Base-by-base conservation (phyloP, 371 early-diverging fungal genomes). In the Lichtheimia hyalospora region DNA sequence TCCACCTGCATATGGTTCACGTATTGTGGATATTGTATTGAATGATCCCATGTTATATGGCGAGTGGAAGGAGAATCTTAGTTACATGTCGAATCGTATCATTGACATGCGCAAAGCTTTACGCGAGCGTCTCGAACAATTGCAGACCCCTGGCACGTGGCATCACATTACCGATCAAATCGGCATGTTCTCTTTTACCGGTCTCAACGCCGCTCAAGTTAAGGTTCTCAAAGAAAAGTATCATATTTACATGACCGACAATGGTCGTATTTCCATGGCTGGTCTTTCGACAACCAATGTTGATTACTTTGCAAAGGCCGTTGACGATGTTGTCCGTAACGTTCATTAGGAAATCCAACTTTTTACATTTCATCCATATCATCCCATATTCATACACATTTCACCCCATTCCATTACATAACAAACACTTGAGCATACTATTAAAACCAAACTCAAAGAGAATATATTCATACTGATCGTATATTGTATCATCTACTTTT, bases 101-200 rank as follows among this genome's bases (percentile, higher is more conserved):
- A 86, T 84, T 61, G 75, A 72, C 21, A 96, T 96, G 96, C 89
- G 96, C 70, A 63, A 84, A 54, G 72, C 71, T 18, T 77, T 95
- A 25, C 81, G 76, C 20, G 74, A 82, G 15, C 74, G 81, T 39
- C 74, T 96, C 57, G 68, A 63, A 3, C 73, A 81, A 16, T 73
- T 92, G 40, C 69, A 84, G 40, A 95, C 98, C 3, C 96, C 96
- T 15, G 98, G 96, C 28, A 87, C 84, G 24, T 97, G 98, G 96
- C 79, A 92, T 65, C 96, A 97, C 64, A 94, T 96, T 66, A 77
- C 87, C 14, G 86, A 90, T 57, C 96, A 96, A 77, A 96, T 96
- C 64, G 96, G 98, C 69, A 97, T 97, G 98, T 97, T 97, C 68
- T 88, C 90, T 5, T 97, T 87, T 77, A 96, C 98, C 4, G 98